A percentile compares a stretch with the other conserved stretches of the same genome.
phyloP scores from a whole-genome alignment of 306 rosid species.

The Prunus armeniaca region DNA sequence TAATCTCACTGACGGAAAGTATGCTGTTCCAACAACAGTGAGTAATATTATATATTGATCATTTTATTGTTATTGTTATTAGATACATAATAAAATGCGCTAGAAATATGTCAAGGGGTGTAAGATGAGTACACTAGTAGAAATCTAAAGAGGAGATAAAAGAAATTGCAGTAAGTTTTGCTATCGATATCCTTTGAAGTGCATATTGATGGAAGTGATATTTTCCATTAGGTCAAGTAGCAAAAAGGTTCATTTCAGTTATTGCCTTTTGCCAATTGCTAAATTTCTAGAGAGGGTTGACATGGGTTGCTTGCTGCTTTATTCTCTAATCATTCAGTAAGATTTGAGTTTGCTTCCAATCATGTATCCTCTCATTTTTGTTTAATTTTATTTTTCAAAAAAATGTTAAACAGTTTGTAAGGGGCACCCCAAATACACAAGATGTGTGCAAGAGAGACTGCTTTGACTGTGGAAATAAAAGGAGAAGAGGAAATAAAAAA shows the following conservation, averaged over 20 bases:
- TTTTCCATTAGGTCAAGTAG: not conserved
- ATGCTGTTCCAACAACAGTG: slow-evolving; percentile 49
- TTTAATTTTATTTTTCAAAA: not conserved
- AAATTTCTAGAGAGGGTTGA: not conserved
- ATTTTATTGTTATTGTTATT: not conserved
- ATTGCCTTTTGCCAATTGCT: slow-evolving; percentile 4
- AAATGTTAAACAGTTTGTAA: not conserved
- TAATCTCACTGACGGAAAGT: slow-evolving; percentile 54
- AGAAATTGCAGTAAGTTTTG: not conserved
- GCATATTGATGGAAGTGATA: not conserved
- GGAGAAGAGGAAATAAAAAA: not conserved
- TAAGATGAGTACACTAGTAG: not conserved
- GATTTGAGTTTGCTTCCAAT: not conserved
- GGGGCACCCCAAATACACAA: not conserved
- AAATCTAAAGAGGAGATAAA: not conserved
- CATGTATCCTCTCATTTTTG: not conserved
- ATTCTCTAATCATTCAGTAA: not conserved
- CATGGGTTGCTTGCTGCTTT: not conserved
- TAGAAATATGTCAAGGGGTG: not conserved
- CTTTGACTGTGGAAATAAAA: not conserved
- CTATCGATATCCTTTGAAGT: not conserved
- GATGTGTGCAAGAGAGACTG: not conserved
- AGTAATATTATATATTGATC: slow-evolving; percentile 34
- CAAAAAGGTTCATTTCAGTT: not conserved
- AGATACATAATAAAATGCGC: not conserved